phyloP scores from a whole-genome alignment of 768 basidiomycete genomes.

The Piloderma croceum region DNA sequence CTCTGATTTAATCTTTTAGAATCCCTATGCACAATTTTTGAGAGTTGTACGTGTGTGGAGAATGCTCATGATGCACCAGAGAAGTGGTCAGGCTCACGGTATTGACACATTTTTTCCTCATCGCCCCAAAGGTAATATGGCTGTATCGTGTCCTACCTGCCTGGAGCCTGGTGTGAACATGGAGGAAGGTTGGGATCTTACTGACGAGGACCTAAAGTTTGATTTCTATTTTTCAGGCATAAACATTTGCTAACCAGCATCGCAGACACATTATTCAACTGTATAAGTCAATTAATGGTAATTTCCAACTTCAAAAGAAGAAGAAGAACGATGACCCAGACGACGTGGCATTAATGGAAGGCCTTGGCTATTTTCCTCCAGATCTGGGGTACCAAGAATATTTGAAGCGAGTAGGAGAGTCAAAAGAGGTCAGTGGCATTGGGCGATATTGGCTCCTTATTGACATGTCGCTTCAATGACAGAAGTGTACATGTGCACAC shows the following conservation, averaged over 20 bases:
- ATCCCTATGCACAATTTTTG: constrained; percentile 18
- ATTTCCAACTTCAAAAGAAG: constrained; percentile 15
- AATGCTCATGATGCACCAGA: constrained; percentile 8
- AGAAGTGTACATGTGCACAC: constrained; percentile 21
- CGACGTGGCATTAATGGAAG: constrained; percentile 15
- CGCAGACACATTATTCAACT: constrained; percentile 15
- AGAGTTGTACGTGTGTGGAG: constrained; percentile 20
- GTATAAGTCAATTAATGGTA: constrained; percentile 15
- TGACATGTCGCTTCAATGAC: not conserved
- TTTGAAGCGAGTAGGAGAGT: constrained; percentile 4
- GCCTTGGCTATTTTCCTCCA: constrained; percentile 11
- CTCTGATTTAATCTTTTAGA: constrained; percentile 8
- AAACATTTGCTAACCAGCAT: no score
- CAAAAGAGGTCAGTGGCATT: constrained; percentile 7
- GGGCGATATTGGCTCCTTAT: not conserved
- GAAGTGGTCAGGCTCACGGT: constrained; percentile 20
- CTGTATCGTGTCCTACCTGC: constrained; percentile 19
- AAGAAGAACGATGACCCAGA: constrained; percentile 17
- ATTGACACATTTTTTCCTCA: constrained; percentile 14
- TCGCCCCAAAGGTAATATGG: constrained; percentile 11
- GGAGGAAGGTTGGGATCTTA: constrained; percentile 9
- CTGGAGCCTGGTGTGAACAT: constrained; percentile 16
- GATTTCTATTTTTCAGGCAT: not conserved
- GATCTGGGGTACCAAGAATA: constrained; percentile 12
- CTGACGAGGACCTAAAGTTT: constrained; percentile 13